Conservation (phyloP, 345 rosid genomes). For the Gossypium mustelinum region DNA sequence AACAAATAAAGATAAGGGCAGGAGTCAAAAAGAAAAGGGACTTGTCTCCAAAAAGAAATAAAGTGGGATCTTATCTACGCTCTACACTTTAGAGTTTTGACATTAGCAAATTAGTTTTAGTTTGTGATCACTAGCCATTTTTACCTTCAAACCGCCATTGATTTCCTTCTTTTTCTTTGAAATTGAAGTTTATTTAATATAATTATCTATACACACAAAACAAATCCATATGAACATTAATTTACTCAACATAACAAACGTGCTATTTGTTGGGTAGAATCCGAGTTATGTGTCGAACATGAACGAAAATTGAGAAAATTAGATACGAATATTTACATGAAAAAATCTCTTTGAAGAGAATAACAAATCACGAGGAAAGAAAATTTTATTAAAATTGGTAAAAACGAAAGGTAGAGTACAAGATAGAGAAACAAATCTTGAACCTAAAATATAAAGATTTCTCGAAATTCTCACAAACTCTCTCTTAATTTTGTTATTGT, state of each 20-base stretch:
- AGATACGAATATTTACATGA: too few species aligned
- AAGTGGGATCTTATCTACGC: not conserved
- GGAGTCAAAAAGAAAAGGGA: not conserved
- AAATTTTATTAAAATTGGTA: too few species aligned
- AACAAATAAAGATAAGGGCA: not conserved
- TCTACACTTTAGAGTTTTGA: not conserved
- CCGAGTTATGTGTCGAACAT: too few species aligned
- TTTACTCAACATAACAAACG: not conserved
- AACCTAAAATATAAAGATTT: too few species aligned
- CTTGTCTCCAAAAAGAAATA: not conserved
- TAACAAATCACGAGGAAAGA: accelerated
- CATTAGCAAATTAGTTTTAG: not conserved
- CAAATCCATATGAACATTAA: not conserved
- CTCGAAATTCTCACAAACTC: too few species aligned
- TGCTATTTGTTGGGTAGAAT: not conserved
- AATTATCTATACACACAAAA: not conserved
- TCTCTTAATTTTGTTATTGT: too few species aligned
- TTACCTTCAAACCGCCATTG: not conserved
- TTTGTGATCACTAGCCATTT: not conserved
- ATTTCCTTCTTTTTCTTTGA: not conserved
- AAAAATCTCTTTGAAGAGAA: too few species aligned
- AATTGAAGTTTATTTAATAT: not conserved
- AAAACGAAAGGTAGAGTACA: too few species aligned
- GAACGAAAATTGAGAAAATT: too few species aligned
- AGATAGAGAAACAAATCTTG: too few species aligned